These are phyloP conservation scores for Aureobasidium leucospermi DNA, from an alignment of 2,329 filamentous ascomycete genomes.

Conservation along the genomic window DNA sequence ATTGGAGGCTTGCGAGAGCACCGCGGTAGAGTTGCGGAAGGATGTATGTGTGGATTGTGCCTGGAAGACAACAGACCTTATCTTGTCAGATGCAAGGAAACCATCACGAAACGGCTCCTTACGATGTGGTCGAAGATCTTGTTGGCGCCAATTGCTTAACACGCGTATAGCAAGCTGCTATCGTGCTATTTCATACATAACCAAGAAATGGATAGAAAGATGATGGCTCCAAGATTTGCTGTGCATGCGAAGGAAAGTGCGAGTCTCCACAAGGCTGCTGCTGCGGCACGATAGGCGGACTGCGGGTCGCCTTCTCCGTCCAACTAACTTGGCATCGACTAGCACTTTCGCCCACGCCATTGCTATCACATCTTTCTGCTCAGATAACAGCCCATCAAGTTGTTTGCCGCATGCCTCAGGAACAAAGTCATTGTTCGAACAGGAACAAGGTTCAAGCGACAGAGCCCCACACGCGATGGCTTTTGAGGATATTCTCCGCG, in stretches of 20 bases:
- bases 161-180: neutral
- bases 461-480: conserved; percentile 1
- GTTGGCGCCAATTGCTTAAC: neutral
- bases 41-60: neutral
- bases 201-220: neutral
- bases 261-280: neutral
- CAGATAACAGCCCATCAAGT: neutral
- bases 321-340: neutral
- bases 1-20: neutral
- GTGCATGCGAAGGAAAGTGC: neutral
- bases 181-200: neutral
- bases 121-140: neutral
- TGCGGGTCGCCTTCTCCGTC: neutral
- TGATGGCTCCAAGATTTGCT: neutral
- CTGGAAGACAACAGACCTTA: neutral
- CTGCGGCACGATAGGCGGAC: neutral
- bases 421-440: neutral
- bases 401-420: neutral
- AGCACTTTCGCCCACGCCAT: neutral
- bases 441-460: neutral
- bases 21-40: neutral
- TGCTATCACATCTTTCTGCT: neutral
- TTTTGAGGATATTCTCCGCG: conserved; percentile 3
- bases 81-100: neutral
- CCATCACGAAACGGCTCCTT: neutral